Evolutionary conservation across 805 yeast species (phyloP), one percentile per base, ranked within the genome.

Genomic region (Sugiyamaella qingdaonensis): DNA sequence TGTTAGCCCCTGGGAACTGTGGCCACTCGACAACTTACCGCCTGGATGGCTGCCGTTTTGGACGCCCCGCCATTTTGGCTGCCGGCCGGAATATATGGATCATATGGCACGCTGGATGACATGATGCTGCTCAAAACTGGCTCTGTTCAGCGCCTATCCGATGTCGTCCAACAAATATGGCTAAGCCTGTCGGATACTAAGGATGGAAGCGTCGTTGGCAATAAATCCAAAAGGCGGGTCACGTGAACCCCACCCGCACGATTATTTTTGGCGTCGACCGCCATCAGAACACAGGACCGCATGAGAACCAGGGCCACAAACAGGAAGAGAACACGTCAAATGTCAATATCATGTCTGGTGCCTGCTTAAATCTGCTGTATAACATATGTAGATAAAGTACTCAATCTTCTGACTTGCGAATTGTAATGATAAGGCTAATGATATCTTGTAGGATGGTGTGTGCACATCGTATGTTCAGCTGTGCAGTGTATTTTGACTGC

Each of bases 91-190:
- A 85, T 82, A 64, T 85, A 88, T 64, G 95, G 95, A 68, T 88
- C 95, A 68, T 88, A 87, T 53, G 95, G 95, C 48, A 81, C 86
- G 37, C 88, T 79, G 19, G 90, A 84, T 16, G 90, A 81, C 92
- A 86, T 86, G 49, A 18, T 31, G 43, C 43, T 34, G 16, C n/a
- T 34, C 55, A 44, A 13, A 42, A 33, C 18, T 19, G 21, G 44
- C 13, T 16, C 44, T 18, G n/a, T 13, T 18, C 44, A 19, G 24
- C 24, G 44, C 44, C 44, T 39, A 39, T 34, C 37, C 9, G 37
- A 34, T 34, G n/a, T 34, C 37, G 37, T 14, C 37, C 37, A 34
- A 13, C 16, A 34, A n/a, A 14, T 34, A 13, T 34, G 37, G n/a
- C 16, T 34, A 3, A 14, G n/a, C 16, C 37, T 14, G 37, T 34